Conservation (phyloP, 805 yeast species). For the Zygosaccharomyces bisporus region DNA sequence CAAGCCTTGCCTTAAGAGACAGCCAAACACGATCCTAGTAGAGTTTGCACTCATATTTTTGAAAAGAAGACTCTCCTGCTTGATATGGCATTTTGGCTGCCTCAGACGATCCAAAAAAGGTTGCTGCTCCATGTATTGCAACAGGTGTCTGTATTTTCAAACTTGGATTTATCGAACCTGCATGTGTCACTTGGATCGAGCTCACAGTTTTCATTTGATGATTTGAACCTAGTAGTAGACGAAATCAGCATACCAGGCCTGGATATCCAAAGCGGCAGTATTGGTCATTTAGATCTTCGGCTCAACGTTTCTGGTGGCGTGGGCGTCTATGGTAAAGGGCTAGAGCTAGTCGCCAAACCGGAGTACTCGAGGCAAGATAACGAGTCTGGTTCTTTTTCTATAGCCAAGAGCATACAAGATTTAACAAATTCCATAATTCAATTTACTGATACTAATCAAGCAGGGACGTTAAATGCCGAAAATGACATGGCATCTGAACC, state of each 20-base stretch:
- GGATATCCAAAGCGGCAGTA: slow-evolving; percentile 56
- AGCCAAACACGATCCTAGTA: too few relatives aligned
- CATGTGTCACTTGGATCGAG: slow-evolving; percentile 72
- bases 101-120: slow-evolving; percentile 80
- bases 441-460: slow-evolving; percentile 30
- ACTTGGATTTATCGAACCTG: slow-evolving; percentile 72
- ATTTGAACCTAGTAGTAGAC: slow-evolving; percentile 69
- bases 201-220: slow-evolving; percentile 48
- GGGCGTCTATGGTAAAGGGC: slow-evolving; percentile 51
- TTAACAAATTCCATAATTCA: slow-evolving; percentile 52
- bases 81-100: slow-evolving; percentile 56
- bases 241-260: slow-evolving; percentile 64
- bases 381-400: slow-evolving; percentile 41
- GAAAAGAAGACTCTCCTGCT: too few relatives aligned
- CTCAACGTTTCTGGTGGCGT: slow-evolving; percentile 73
- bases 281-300: slow-evolving; percentile 51
- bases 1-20: too few relatives aligned
- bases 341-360: slow-evolving; percentile 40
- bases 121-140: slow-evolving; percentile 74
- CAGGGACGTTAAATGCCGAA: slow-evolving; percentile 11
- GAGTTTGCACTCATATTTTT: too few relatives aligned
- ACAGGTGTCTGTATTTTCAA: slow-evolving; percentile 77
- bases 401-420: slow-evolving; percentile 72
- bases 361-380: slow-evolving; percentile 20
- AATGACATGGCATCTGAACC: slow-evolving; percentile 19